Evolutionary conservation across 78 protist species (phyloP).

Genomic region (Guillardia theta): DNA sequence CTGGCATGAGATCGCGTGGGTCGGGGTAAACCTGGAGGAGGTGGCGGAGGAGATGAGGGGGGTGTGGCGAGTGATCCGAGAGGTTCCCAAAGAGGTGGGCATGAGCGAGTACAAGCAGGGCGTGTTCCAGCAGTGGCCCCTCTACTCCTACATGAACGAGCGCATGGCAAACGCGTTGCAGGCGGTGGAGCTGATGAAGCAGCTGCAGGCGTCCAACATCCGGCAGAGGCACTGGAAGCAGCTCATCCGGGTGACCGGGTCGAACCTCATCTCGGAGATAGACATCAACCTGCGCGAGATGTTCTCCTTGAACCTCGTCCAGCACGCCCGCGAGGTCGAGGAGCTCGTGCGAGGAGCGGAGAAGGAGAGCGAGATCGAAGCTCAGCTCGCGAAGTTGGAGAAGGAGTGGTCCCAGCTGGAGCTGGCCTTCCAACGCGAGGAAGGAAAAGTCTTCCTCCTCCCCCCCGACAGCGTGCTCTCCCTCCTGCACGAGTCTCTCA

Average conservation of each 20-base stretch:
- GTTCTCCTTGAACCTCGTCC: neutral
- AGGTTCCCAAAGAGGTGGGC: no score
- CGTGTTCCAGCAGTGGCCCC: no score
- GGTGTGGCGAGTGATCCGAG: no score
- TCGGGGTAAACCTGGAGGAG: neutral
- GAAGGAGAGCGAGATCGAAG: constrained; percentile 13
- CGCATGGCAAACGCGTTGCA: no score
- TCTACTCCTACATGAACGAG: no score
- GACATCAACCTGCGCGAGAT: neutral
- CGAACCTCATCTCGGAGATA: neutral
- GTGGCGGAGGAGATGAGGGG: neutral
- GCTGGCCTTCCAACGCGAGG: neutral
- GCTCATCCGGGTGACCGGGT: neutral
- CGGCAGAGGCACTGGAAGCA: constrained; percentile 37
- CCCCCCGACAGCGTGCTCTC: neutral
- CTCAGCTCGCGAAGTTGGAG: neutral
- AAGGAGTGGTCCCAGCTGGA: neutral
- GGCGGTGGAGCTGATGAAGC: neutral
- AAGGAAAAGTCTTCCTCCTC: neutral
- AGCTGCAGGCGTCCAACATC: neutral
- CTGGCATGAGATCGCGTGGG: neutral
- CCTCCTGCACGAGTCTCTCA: neutral
- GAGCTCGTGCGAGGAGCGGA: neutral
- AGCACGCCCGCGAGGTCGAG: neutral
- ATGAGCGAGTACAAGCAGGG: no score